Conservation (phyloP, 257 asterid species). For the Forsythia suspensa region DNA sequence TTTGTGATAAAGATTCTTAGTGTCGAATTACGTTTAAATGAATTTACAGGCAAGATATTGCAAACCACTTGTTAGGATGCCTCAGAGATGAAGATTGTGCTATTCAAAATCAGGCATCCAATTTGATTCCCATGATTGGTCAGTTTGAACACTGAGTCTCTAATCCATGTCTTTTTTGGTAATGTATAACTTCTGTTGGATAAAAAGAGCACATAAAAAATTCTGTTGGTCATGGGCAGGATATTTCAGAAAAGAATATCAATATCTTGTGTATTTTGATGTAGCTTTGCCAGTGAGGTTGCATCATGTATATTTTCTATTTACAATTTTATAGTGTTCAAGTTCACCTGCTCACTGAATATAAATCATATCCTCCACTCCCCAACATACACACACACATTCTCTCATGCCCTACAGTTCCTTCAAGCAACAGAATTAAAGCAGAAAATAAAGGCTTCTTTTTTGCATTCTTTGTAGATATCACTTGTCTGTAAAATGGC, state of each 20-base stretch:
- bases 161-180: neutral
- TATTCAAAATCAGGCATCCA: slow-evolving; percentile 56
- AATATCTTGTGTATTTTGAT: neutral
- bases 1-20: slow-evolving; percentile 2
- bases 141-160: slow-evolving; percentile 28
- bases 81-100: slow-evolving; percentile 65
- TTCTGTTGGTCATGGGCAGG: neutral
- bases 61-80: slow-evolving; percentile 61
- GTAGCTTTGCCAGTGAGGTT: neutral
- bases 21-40: slow-evolving; percentile 9
- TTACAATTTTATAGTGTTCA: neutral
- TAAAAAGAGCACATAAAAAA: neutral
- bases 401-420: neutral
- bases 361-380: neutral
- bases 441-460: neutral
- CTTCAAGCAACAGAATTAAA: neutral
- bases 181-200: slow-evolving; percentile 5
- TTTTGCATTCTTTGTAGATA: neutral
- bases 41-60: slow-evolving; percentile 70
- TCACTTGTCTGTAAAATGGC: neutral
- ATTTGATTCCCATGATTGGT: slow-evolving; percentile 71
- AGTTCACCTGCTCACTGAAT: neutral
- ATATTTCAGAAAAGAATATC: neutral
- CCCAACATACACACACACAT: neutral
- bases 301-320: neutral